A percentile compares a stretch with the other conserved stretches of the same genome.
These are phyloP conservation scores for Termitomyces sp. DNA, from an alignment of 768 basidiomycete species.

Conservation along the genomic window DNA sequence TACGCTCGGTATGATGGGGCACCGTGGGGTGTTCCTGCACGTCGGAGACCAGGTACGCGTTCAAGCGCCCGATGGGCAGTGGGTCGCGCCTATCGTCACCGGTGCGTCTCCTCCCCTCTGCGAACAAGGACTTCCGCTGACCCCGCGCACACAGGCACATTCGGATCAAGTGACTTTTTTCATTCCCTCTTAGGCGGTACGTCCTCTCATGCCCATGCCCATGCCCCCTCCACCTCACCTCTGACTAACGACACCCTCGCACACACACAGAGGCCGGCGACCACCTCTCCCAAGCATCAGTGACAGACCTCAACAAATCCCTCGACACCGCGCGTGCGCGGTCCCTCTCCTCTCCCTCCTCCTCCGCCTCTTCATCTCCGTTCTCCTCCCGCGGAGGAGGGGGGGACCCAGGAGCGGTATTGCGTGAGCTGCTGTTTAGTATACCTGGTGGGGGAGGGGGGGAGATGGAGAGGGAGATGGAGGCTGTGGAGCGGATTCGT, in stretches of 20 bases:
- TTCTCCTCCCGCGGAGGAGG: not conserved
- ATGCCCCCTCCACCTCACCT: not conserved
- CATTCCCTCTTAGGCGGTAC: conserved; percentile 66
- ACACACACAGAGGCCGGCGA: conserved; percentile 7
- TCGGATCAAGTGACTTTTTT: conserved; percentile 75
- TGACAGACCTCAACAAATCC: conserved; percentile 79
- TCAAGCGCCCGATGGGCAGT: conserved; percentile 66
- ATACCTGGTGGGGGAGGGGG: conserved; percentile 57
- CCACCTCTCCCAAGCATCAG: conserved; percentile 56
- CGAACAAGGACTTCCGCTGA: not conserved
- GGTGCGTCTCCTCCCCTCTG: conserved; percentile 30
- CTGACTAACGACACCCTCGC: no score
- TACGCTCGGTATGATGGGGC: conserved; percentile 66
- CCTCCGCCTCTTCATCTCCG: no score
- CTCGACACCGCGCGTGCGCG: conserved; percentile 71
- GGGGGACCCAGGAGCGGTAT: conserved; percentile 29
- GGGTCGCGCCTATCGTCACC: conserved; percentile 80
- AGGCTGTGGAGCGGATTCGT: conserved; percentile 64
- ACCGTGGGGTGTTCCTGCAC: conserved; percentile 76
- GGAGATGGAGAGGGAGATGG: conserved; percentile 71
- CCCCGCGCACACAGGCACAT: conserved; percentile 44
- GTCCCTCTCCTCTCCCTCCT: conserved; percentile 30
- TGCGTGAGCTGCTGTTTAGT: conserved; percentile 56
- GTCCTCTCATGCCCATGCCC: no score
- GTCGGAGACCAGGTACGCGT: conserved; percentile 78